Conservation (phyloP, 345 rosid species). For the Syzygium aromaticum region DNA sequence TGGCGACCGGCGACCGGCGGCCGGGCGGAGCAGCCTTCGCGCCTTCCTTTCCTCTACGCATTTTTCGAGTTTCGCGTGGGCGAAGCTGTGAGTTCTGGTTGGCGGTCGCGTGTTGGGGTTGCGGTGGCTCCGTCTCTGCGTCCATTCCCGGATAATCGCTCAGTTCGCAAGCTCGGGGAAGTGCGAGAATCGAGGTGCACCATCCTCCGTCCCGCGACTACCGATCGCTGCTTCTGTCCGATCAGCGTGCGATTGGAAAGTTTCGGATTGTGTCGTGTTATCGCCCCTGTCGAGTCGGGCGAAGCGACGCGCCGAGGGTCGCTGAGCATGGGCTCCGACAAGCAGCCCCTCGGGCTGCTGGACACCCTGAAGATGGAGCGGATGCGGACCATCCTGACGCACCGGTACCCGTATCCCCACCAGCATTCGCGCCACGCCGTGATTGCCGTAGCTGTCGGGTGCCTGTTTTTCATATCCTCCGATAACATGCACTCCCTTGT, state of each 20-base stretch:
- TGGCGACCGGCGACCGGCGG: too few species aligned
- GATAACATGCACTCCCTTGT: conserved; percentile 95
- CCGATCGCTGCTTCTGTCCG: not conserved
- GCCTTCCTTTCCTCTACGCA: not conserved
- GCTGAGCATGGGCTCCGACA: conserved; percentile 44
- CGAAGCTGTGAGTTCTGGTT: not conserved
- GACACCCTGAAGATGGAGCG: conserved; percentile 75
- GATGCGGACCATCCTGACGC: conserved; percentile 76
- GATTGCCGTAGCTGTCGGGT: conserved; percentile 87
- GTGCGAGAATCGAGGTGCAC: not conserved
- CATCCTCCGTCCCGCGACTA: not conserved
- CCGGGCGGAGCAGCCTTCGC: too few species aligned
- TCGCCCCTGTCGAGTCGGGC: not conserved
- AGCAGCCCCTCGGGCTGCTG: conserved; percentile 30
- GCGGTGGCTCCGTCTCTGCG: not conserved
- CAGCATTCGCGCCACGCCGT: conserved; percentile 98
- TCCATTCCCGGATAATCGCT: not conserved
- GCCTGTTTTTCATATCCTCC: conserved; percentile 89
- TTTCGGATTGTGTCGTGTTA: too few species aligned
- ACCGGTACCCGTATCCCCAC: conserved; percentile 89
- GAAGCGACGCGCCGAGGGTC: not conserved
- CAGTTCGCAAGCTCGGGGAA: not conserved
- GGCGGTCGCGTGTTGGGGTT: not conserved
- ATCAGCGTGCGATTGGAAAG: not conserved
- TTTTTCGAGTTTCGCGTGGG: not conserved